Evolutionary conservation across 148 eudicot genomes (phyloP), one percentile per base, ranked within the genome.

Genomic region (Camellia granthamiana): DNA sequence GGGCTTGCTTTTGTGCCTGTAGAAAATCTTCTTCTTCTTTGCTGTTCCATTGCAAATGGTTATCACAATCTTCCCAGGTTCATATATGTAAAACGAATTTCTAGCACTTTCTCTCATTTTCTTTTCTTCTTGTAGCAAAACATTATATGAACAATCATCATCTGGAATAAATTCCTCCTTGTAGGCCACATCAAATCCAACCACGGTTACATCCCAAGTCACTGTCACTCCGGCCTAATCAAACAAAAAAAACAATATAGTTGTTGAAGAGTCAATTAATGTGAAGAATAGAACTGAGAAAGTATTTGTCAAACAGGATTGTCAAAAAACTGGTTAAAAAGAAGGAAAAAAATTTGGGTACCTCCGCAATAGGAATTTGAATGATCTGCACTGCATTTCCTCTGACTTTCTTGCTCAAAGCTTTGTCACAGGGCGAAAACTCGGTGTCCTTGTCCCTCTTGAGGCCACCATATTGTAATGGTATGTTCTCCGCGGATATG

Each of bases 101-200:
- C 94, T 89, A 2, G 83, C 78, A 56, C 88, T 83, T 16, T 69
- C 85, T 68, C 43, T 82, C 83, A 91, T 82, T 42, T 80, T 90
- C 82, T 81, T 90, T 81, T 93, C 90, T n/a, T 83, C 82, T 13
- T 83, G 91, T 44, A 95, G 71, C 86, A 89, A 78, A 4, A 95
- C 82, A 77, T 77, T 87, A 84, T 95, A 95, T 1, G 98, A 95
- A 68, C 98, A 92, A 88, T 93, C 96, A 66, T 95, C 97, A 0
- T 89, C 85, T 7, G 98, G 98, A 8, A 95, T 78, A 55, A 95
- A 95, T 68, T 95, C 96, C 60, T 89, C 97, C 81, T 86, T 89
- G 88, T 87, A 93, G 3, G 77, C 80, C 80, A 93, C 98, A 6
- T 88, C 93, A 69, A 78, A 86, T 60, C 94, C 94, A 9, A 89